Evolutionary conservation across 805 yeast genomes (phyloP).

Genomic region (Candida ponderosae): DNA sequence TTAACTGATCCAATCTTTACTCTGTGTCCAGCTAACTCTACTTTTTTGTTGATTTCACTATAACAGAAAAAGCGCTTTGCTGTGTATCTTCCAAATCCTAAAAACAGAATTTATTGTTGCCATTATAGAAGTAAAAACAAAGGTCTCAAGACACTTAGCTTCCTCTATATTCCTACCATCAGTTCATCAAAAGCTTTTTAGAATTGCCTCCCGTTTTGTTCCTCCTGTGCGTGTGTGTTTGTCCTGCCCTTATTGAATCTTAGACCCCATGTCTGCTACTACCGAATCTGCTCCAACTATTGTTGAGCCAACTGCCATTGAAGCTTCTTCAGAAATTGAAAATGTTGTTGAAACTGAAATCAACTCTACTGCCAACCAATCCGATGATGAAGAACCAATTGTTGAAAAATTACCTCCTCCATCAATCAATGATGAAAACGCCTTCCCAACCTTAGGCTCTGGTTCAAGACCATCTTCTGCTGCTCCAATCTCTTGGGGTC

Average conservation of each 20-base stretch:
- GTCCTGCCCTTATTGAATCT: not conserved
- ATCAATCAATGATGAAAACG: constrained; percentile 42
- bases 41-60: no score
- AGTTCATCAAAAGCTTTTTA: no score
- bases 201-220: no score
- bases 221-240: not conserved
- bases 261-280: not conserved
- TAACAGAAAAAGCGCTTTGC: no score
- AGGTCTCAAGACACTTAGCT: no score
- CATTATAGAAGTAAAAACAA: no score
- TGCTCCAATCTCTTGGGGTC: constrained; percentile 32
- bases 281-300: constrained; percentile 2
- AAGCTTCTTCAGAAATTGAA: constrained; percentile 3
- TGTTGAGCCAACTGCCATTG: constrained; percentile 4
- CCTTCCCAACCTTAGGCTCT: constrained; percentile 60
- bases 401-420: constrained; percentile 20
- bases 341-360: not conserved
- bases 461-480: constrained; percentile 14
- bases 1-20: no score
- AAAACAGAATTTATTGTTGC: no score
- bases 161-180: no score
- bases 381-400: constrained; percentile 1
- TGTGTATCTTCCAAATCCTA: no score
- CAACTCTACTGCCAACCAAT: not conserved
- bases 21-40: no score